Evolutionary conservation across 2,329 filamentous ascomycete genomes (phyloP).

Genomic region (Seiridium cupressi): DNA sequence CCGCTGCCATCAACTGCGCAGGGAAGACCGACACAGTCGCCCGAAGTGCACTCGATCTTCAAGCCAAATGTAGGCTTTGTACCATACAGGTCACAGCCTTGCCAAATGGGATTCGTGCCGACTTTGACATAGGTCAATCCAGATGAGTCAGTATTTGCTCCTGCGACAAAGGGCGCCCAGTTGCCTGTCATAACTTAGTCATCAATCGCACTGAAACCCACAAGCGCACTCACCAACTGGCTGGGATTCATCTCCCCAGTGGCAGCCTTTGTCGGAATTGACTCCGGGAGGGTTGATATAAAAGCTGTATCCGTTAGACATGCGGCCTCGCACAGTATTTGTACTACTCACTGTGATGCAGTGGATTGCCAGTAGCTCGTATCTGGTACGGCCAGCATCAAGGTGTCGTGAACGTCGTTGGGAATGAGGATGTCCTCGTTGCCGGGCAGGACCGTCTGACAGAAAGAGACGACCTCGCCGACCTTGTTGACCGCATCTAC

Average conservation of each 20-base stretch:
- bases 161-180: constrained; percentile 75
- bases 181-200: constrained; percentile 38
- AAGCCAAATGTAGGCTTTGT: constrained; percentile 65
- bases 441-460: constrained; percentile 76
- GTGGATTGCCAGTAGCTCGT: constrained; percentile 69
- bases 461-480: constrained; percentile 64
- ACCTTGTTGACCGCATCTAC: constrained; percentile 67
- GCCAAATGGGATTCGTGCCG: constrained; percentile 75
- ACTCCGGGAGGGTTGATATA: constrained; percentile 77
- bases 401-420: constrained; percentile 58
- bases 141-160: constrained; percentile 64
- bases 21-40: constrained; percentile 69
- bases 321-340: not conserved
- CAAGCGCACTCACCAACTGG: constrained; percentile 48
- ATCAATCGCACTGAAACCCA: not conserved
- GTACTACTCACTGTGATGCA: constrained; percentile 65
- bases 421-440: constrained; percentile 83
- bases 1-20: constrained; percentile 68
- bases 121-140: constrained; percentile 74
- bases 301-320: constrained; percentile 46
- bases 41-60: constrained; percentile 66
- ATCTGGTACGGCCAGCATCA: constrained; percentile 69
- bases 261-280: constrained; percentile 57
- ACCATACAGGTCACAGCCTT: constrained; percentile 51
- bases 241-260: constrained; percentile 65